Base-by-base conservation (phyloP, 208 protist species). In the Acanthamoeba sp. region DNA sequence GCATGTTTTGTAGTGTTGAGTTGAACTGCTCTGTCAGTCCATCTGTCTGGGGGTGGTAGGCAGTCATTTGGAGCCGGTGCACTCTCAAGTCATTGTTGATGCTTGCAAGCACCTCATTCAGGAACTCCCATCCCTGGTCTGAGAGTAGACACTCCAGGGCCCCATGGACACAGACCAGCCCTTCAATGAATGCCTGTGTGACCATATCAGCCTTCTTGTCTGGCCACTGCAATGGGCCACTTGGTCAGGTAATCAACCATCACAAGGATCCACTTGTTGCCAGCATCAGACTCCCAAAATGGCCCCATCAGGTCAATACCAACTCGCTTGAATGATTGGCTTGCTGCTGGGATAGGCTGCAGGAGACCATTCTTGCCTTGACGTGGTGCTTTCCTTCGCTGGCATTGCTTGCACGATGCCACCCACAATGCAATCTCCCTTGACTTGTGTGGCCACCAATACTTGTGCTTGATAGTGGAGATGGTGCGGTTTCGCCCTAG, bases 191-290 rank as follows among this genome's bases (percentile, higher is more conserved):
- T 52, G 27, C 0, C 7, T 16, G 34, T 22, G 82, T 42, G 10
- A 89, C 82, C 22, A 29, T 89, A 5, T 24, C 14, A 24, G 82
- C 42, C n/a, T 10, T 89, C n/a, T 38, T 34, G 29, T 89, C 50
- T 18, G 82, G 82, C 3, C 57, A 22, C 6, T 22, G 3, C 32
- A 48, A 50, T 34, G 7, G 50, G 45, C 82, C 50, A 89, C 42
- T 89, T 89, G 40, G 82, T 64, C 34, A 89, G 40, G 82, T 89
- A 89, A 18, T 89, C 42, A 32, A 62, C n/a, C 45, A 89, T 64
- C 7, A 62, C 40, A 12, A 89, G 82, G 1, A 89, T 55, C 29
- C 52, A 89, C 22, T 50, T 27, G 34, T 62, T 89, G 22, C 82
- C 50, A n/a, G 27, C 16, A 42, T 78, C 66, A 18, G 66, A 45